A percentile compares a stretch with the other conserved stretches of the same genome.
phyloP scores from a whole-genome alignment of 495 filamentous ascomycete species.

The Lindgomyces ingoldianus region DNA sequence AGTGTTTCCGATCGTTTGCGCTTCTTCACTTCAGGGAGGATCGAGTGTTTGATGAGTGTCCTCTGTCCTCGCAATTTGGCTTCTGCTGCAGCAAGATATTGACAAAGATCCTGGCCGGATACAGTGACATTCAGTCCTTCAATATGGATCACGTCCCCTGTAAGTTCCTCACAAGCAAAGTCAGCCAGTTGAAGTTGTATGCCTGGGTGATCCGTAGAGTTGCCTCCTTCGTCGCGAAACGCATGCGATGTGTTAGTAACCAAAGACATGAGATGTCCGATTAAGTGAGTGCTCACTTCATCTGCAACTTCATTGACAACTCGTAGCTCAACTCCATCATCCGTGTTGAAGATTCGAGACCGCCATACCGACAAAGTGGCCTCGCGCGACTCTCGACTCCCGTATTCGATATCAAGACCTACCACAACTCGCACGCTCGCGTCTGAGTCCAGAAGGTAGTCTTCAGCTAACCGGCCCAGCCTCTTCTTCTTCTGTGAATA shows the following conservation, averaged over 20 bases:
- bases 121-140: conserved; percentile 26
- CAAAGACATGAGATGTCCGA: conserved; percentile 13
- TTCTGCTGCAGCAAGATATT: conserved; percentile 28
- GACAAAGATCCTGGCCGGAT: conserved; percentile 26
- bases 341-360: conserved; percentile 21
- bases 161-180: conserved; percentile 32
- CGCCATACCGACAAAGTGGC: conserved; percentile 34
- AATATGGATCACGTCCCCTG: conserved; percentile 16
- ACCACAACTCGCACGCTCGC: conserved; percentile 42
- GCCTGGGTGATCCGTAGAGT: conserved; percentile 35
- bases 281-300: conserved; percentile 28
- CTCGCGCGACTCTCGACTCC: conserved; percentile 21
- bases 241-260: conserved; percentile 7
- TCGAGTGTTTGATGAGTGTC: conserved; percentile 22
- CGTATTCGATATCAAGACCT: conserved; percentile 43
- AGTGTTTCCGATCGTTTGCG: conserved; percentile 24
- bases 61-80: conserved; percentile 15
- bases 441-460: conserved; percentile 43
- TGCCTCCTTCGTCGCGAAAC: conserved; percentile 34
- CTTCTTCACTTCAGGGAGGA: conserved; percentile 24
- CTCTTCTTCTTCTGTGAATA: conserved; percentile 45
- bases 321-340: conserved; percentile 29
- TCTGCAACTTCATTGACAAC: conserved; percentile 28
- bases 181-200: conserved; percentile 31
- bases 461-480: conserved; percentile 40